Evolutionary conservation across 2,329 filamentous ascomycete genomes (phyloP).

Genomic region (Xylariaceae sp.): DNA sequence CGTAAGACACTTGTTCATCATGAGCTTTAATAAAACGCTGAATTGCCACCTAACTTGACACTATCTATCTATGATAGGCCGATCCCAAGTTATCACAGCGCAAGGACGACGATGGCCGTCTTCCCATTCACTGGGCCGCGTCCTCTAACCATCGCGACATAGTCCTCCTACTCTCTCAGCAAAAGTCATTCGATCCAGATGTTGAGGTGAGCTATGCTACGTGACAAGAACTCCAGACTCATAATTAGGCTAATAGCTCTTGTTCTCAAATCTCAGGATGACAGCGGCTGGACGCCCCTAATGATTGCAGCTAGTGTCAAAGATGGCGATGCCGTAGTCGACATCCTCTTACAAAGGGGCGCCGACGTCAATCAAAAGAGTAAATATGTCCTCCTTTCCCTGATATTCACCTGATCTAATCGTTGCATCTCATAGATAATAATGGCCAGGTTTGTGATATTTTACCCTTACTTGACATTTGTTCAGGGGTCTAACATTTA

Average conservation of each 20-base stretch:
- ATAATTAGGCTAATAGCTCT: slow-evolving; percentile 1
- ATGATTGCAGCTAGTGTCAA: slow-evolving; percentile 77
- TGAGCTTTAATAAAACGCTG: background rate
- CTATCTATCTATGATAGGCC: slow-evolving; percentile 45
- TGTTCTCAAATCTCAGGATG: slow-evolving; percentile 48
- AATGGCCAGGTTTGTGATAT: slow-evolving; percentile 51
- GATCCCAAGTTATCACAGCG: slow-evolving; percentile 69
- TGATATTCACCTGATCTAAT: slow-evolving; percentile 8
- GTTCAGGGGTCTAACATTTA: background rate
- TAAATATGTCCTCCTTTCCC: background rate
- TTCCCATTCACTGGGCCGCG: slow-evolving; percentile 90
- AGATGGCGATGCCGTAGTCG: slow-evolving; percentile 64
- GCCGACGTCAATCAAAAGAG: slow-evolving; percentile 72
- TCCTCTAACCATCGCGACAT: slow-evolving; percentile 77
- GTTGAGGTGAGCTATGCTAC: slow-evolving; percentile 51
- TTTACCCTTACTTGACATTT: background rate
- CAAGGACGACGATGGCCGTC: slow-evolving; percentile 80
- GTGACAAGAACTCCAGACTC: background rate
- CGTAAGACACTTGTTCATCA: slow-evolving; percentile 38
- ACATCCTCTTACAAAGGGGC: slow-evolving; percentile 61
- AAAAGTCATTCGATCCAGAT: slow-evolving; percentile 76
- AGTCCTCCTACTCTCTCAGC: slow-evolving; percentile 63
- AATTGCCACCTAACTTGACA: slow-evolving; percentile 6
- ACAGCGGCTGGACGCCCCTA: slow-evolving; percentile 73
- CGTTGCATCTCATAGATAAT: slow-evolving; percentile 43